These are phyloP conservation scores for Lizonia empirigonia DNA, from an alignment of 2,329 filamentous ascomycete species.

Conservation along the genomic window DNA sequence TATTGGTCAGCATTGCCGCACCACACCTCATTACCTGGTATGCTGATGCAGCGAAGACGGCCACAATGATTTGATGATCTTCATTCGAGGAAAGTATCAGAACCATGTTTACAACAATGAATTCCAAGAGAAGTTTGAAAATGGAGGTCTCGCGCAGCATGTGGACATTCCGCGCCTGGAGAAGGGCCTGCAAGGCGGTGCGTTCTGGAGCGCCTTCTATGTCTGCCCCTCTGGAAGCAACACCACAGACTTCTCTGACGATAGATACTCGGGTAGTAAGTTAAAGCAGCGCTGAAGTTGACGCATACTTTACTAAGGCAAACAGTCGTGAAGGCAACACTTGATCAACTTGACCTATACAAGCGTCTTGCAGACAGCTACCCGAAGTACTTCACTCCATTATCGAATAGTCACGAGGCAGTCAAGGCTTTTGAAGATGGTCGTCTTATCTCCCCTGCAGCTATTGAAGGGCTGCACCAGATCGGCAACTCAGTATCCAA, in stretches of 20 bases:
- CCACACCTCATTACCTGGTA: not conserved
- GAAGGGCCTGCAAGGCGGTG: conserved; percentile 74
- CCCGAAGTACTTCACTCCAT: conserved; percentile 71
- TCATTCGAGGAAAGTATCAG: conserved; percentile 68
- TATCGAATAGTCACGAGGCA: conserved; percentile 65
- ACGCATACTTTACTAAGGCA: conserved; percentile 11
- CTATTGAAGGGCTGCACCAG: conserved; percentile 75
- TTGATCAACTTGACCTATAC: conserved; percentile 77
- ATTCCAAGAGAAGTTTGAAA: conserved; percentile 76
- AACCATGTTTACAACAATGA: conserved; percentile 77
- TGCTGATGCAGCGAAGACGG: conserved; percentile 66
- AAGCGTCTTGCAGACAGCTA: conserved; percentile 67
- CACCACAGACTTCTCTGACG: conserved; percentile 73
- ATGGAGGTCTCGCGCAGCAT: conserved; percentile 71
- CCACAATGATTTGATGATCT: conserved; percentile 84
- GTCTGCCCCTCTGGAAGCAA: conserved; percentile 69
- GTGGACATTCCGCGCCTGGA: conserved; percentile 80
- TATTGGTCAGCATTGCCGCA: conserved; percentile 43
- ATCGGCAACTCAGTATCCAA: conserved; percentile 84
- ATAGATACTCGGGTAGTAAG: conserved; percentile 71
- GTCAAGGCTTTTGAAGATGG: conserved; percentile 56
- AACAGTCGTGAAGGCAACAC: conserved; percentile 67
- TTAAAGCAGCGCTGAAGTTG: not conserved
- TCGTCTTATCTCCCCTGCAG: conserved; percentile 43
- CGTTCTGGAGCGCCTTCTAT: conserved; percentile 92